Conservation (phyloP, 2,329 filamentous ascomycete species). For the Fusarium lateritium region DNA sequence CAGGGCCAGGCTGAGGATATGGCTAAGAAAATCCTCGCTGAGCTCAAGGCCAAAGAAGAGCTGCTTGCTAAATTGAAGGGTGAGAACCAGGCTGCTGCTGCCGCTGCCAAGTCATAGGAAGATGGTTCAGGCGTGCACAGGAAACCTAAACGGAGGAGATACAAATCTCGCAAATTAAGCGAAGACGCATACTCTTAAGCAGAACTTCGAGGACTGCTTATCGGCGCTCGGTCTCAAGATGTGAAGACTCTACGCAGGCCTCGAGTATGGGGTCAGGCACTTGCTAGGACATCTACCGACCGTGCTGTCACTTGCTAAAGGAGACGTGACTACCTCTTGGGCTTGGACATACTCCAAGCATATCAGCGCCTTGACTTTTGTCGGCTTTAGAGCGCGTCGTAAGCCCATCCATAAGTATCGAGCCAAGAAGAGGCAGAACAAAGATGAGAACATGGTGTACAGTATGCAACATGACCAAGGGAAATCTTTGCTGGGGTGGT, state of each 20-base stretch:
- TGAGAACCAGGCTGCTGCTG: slow-evolving; percentile 65
- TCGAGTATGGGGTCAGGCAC: neutral
- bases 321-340: neutral
- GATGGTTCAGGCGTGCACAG: slow-evolving; percentile 15
- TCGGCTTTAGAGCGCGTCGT: neutral
- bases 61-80: slow-evolving; percentile 73
- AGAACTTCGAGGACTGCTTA: neutral
- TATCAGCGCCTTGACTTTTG: neutral
- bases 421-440: neutral
- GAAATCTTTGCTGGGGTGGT: neutral
- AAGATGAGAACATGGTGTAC: neutral
- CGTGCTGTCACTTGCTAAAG: neutral
- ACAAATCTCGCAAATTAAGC: slow-evolving; percentile 6
- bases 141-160: slow-evolving; percentile 9
- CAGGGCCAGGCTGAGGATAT: slow-evolving; percentile 74
- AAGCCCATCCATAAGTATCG: neutral
- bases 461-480: neutral
- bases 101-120: slow-evolving; percentile 51
- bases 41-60: slow-evolving; percentile 76
- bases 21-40: slow-evolving; percentile 69
- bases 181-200: slow-evolving; percentile 1
- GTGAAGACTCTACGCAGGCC: neutral
- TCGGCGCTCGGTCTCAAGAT: neutral
- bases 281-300: neutral
- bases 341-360: neutral